These are phyloP conservation scores for Diplocarpon rosae DNA, from an alignment of 2,329 filamentous ascomycete species.

Conservation along the genomic window DNA sequence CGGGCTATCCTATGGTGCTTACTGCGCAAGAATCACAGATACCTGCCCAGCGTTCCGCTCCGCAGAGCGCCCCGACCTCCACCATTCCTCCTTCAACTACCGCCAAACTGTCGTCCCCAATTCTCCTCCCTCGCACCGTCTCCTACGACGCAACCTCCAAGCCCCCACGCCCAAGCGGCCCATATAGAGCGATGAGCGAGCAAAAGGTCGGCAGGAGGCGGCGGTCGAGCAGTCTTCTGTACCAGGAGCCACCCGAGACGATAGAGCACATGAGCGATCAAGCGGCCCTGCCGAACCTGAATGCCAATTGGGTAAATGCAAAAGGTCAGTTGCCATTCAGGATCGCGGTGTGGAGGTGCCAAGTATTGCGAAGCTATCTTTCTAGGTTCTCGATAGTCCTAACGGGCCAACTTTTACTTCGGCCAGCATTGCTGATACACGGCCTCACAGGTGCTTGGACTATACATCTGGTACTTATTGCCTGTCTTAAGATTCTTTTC, in stretches of 20 bases:
- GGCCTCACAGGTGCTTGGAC: constrained; percentile 73
- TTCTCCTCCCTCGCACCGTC: constrained; percentile 80
- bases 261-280: constrained; percentile 97
- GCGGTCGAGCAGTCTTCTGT: constrained; percentile 94
- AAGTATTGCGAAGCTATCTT: neutral
- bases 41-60: constrained; percentile 15
- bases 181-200: constrained; percentile 42
- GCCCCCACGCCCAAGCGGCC: constrained; percentile 47
- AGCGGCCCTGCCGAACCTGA: constrained; percentile 85
- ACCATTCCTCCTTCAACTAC: constrained; percentile 44
- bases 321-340: constrained; percentile 59
- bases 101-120: constrained; percentile 91
- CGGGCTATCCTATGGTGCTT: neutral
- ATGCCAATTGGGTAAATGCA: constrained; percentile 97
- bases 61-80: constrained; percentile 22
- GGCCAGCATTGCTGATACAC: constrained; percentile 7
- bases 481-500: constrained; percentile 88
- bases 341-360: neutral
- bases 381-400: neutral
- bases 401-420: neutral
- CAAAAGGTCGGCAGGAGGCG: constrained; percentile 67
- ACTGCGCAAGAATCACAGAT: neutral
- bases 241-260: constrained; percentile 92
- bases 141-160: constrained; percentile 80
- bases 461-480: constrained; percentile 90